These are phyloP conservation scores for Mortierella claussenii DNA, from an alignment of 192 early-diverging fungal genomes.

Conservation along the genomic window DNA sequence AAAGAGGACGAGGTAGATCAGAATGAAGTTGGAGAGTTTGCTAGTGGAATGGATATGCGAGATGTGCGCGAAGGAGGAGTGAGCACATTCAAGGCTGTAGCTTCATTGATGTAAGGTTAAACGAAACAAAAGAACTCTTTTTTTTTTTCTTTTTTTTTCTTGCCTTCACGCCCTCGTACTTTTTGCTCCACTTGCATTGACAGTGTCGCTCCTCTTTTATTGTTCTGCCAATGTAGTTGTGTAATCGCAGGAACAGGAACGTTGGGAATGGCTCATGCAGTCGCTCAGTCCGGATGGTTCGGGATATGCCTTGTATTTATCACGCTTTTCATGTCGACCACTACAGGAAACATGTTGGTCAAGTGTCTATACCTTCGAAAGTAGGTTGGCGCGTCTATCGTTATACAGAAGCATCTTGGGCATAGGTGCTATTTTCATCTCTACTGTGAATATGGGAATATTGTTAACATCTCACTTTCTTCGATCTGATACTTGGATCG, in stretches of 20 bases:
- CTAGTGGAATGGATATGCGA: background rate
- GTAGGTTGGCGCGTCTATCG: no score
- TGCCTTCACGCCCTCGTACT: background rate
- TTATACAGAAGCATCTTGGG: no score
- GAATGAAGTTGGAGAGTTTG: background rate
- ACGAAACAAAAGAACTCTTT: background rate
- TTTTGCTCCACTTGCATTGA: no score
- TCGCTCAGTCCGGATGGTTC: conserved; percentile 67
- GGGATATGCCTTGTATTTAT: conserved; percentile 56
- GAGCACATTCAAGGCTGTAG: conserved; percentile 14
- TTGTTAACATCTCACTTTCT: no score
- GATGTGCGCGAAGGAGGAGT: conserved; percentile 12
- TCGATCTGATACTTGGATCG: no score
- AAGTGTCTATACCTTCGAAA: conserved; percentile 60
- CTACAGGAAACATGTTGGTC: conserved; percentile 65
- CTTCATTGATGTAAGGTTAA: conserved; percentile 23
- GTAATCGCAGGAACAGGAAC: conserved; percentile 69
- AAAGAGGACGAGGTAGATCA: no score
- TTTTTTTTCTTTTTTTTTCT: conserved; percentile 5
- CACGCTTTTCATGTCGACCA: conserved; percentile 62
- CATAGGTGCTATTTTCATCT: no score
- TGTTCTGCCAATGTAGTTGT: conserved; percentile 43
- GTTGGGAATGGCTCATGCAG: conserved; percentile 65
- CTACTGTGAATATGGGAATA: no score
- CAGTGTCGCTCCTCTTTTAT: background rate